Percentiles rank a stretch among this genome's conserved stretches.
These are phyloP conservation scores for Silene conica DNA, from an alignment of 148 eudicot genomes.

Conservation along the genomic window DNA sequence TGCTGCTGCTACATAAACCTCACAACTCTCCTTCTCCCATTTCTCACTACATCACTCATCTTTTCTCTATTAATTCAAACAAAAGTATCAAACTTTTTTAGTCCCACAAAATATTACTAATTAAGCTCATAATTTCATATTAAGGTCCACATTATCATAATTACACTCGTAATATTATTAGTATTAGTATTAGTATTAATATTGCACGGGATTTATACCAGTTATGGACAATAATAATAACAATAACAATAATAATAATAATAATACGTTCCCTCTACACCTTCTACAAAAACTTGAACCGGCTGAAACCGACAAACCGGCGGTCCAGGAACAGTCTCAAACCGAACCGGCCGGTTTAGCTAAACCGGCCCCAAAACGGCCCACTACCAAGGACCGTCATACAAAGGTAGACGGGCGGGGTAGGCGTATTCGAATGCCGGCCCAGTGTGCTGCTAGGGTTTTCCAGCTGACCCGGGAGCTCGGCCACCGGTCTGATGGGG, in stretches of 20 bases:
- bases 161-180: neutral
- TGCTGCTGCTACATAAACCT: slow-evolving; percentile 13
- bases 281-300: slow-evolving; percentile 21
- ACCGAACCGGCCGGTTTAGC: slow-evolving; percentile 20
- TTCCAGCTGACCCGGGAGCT: slow-evolving; percentile 82
- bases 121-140: too few species aligned
- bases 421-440: slow-evolving; percentile 87
- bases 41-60: slow-evolving; percentile 12
- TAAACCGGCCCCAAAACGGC: slow-evolving; percentile 53
- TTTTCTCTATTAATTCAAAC: neutral
- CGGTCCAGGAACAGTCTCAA: neutral
- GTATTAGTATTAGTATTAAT: neutral
- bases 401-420: slow-evolving; percentile 91
- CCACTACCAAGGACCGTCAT: slow-evolving; percentile 79
- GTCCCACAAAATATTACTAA: too few species aligned
- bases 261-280: slow-evolving; percentile 22
- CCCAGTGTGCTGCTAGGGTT: slow-evolving; percentile 83
- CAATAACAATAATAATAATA: neutral
- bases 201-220: too few species aligned
- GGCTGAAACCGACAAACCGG: neutral
- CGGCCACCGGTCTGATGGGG: slow-evolving; percentile 90
- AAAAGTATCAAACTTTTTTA: neutral
- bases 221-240: too few species aligned
- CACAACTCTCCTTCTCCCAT: neutral
- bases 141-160: neutral